Conservation (phyloP, 2,329 filamentous ascomycete genomes). For the Ophiostoma sp. region DNA sequence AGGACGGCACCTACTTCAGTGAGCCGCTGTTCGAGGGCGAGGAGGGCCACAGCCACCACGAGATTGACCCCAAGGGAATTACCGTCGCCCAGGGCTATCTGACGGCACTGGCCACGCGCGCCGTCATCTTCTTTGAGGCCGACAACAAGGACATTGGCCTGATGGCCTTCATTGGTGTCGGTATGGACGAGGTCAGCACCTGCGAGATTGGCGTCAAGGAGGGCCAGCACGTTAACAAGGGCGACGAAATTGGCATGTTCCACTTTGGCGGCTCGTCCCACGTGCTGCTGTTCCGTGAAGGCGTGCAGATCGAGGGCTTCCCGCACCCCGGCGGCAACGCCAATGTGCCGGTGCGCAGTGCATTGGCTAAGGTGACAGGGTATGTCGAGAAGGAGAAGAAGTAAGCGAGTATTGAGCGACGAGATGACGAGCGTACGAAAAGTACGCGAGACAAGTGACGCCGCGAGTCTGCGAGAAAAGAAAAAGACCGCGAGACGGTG, state of each 20-base stretch:
- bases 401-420: background rate
- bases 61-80: constrained; percentile 47
- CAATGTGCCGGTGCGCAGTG: constrained; percentile 39
- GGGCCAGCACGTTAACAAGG: constrained; percentile 66
- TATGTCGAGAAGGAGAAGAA: background rate
- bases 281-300: constrained; percentile 65
- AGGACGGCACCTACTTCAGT: constrained; percentile 68
- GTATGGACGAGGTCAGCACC: constrained; percentile 75
- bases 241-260: constrained; percentile 74
- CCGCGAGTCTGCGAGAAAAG: background rate
- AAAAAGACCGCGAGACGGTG: background rate
- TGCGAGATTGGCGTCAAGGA: constrained; percentile 70
- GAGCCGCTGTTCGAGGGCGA: constrained; percentile 49
- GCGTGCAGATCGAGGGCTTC: constrained; percentile 49
- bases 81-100: constrained; percentile 64
- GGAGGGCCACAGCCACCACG: background rate
- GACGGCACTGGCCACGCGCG: constrained; percentile 66
- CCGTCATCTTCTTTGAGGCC: constrained; percentile 68
- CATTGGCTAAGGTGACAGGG: constrained; percentile 34
- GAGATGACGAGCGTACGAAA: background rate
- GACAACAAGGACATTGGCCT: constrained; percentile 67
- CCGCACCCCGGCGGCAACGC: constrained; percentile 34
- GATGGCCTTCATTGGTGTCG: constrained; percentile 69
- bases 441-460: background rate
- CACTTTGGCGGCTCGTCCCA: constrained; percentile 75